Percentiles rank a stretch among this genome's conserved stretches.
These are phyloP conservation scores for Colletotrichum phormii DNA, from an alignment of 2,329 filamentous ascomycete genomes.

Conservation along the genomic window DNA sequence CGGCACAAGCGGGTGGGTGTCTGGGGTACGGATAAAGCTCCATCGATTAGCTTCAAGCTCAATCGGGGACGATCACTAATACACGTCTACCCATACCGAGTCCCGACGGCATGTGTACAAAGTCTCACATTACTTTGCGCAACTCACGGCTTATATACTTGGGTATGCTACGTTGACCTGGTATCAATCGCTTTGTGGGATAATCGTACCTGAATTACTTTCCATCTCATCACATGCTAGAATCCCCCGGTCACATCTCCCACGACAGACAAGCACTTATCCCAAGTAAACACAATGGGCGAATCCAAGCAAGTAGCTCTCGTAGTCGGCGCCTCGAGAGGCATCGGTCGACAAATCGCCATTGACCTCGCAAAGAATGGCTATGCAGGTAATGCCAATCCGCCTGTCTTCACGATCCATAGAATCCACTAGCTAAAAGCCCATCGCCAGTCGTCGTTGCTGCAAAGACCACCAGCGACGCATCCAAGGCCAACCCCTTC, in stretches of 20 bases:
- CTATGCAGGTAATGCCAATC: conserved; percentile 70
- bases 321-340: conserved; percentile 80
- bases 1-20: conserved; percentile 16
- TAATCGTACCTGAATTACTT: too few species aligned
- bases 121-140: background rate
- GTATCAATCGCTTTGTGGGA: background rate
- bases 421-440: background rate
- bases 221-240: background rate
- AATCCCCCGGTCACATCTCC: background rate
- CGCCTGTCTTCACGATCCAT: background rate
- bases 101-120: conserved; percentile 6
- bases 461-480: conserved; percentile 79
- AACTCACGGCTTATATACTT: background rate
- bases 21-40: conserved; percentile 21
- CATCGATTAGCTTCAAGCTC: background rate
- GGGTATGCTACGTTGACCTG: background rate
- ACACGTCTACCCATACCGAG: conserved; percentile 8
- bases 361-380: conserved; percentile 79
- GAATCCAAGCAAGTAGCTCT: conserved; percentile 65
- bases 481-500: conserved; percentile 66
- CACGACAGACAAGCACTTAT: background rate
- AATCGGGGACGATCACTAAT: conserved; percentile 22
- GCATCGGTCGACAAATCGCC: conserved; percentile 84
- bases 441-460: conserved; percentile 74
- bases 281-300: conserved; percentile 21